Evolutionary conservation across 1,284 basidiomycete genomes (phyloP), one percentile per base, ranked within the genome.

Genomic region (Ceratobasidium sp.): DNA sequence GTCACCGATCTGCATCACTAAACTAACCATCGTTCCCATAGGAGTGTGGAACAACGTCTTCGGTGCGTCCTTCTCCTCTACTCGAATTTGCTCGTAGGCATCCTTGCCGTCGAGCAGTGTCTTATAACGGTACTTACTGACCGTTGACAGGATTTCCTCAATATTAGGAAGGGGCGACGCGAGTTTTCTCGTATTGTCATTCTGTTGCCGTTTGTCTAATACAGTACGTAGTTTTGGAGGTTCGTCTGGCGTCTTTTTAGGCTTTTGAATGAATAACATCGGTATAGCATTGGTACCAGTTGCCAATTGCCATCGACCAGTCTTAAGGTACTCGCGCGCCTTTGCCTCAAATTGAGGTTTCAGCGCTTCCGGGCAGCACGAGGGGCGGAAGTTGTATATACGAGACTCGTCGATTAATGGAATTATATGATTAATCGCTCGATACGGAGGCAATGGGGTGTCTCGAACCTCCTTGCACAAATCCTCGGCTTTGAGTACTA

Each of bases 361-460:
- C 15, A 85, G 68, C 5, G 84, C 81, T 23, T 86, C 84, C 5
- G 84, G 83, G 77, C 84, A 86, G 26, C 80, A 78, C 0, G 84
- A 83, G 2, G 83, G 84, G 7, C 83, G 71, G 80, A 82, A 86
- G 0, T 80, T 23, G 42, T 85, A 86, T 0, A 84, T 73, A 42
- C 82, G 83, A 0, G 77, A 50, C 44, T 83, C 81, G 46, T 87
- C 83, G 3, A 85, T 85, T 12, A 87, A 64, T 0, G 85, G 86
- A 0, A 87, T 87, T 0, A 68, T 65, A 73, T 87, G 85, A 68
- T 87, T 87, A 6, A 87, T 84, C 0, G 78, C 84, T 0, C 84
- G 77, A 0, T 86, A 62, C 0, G 84, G 86, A 0, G 84, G 86
- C 9, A 86, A 54, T 0, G 80, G 79, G 0, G 83, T 81, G 0